These are phyloP conservation scores for Thinopyrum obtusiflorum DNA, from an alignment of 202 grass and related monocot genomes.

Conservation along the genomic window DNA sequence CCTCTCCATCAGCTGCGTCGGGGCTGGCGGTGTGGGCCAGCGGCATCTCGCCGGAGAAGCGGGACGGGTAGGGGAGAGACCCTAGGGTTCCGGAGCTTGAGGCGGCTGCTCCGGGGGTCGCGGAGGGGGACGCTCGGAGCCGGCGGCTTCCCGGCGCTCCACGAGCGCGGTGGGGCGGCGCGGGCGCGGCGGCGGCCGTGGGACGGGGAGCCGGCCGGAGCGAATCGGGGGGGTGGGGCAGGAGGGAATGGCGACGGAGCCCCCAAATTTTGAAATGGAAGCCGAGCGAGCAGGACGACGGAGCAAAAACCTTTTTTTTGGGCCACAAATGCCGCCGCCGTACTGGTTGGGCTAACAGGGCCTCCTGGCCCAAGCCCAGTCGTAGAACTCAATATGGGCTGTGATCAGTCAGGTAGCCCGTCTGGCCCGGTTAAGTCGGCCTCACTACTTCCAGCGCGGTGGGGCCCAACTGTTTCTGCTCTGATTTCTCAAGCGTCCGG, in stretches of 20 bases:
- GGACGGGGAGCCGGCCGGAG: background rate
- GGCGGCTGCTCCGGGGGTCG: background rate
- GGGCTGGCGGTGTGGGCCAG: slow-evolving; percentile 19
- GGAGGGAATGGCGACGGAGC: slow-evolving; percentile 13
- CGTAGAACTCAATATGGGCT: too few species aligned
- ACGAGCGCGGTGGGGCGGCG: background rate
- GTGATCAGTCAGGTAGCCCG: background rate
- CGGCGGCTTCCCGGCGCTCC: background rate
- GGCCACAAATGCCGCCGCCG: background rate
- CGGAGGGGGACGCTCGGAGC: background rate
- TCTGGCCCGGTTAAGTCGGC: background rate
- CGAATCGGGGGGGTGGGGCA: slow-evolving; percentile 22
- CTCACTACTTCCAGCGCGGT: background rate
- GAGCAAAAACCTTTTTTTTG: background rate
- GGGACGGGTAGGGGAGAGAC: background rate
- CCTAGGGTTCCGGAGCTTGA: slow-evolving; percentile 37
- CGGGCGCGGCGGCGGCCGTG: slow-evolving; percentile 23
- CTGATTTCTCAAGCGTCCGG: background rate
- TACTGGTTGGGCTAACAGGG: background rate
- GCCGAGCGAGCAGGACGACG: slow-evolving; percentile 18
- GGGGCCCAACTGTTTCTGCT: background rate
- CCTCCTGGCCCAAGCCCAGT: background rate
- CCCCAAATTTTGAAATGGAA: slow-evolving; percentile 49
- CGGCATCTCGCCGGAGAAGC: slow-evolving; percentile 47
- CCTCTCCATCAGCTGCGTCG: slow-evolving; percentile 55